phyloP scores from a whole-genome alignment of 176 grass and related monocot genomes.

The Zoysia pacifica region DNA sequence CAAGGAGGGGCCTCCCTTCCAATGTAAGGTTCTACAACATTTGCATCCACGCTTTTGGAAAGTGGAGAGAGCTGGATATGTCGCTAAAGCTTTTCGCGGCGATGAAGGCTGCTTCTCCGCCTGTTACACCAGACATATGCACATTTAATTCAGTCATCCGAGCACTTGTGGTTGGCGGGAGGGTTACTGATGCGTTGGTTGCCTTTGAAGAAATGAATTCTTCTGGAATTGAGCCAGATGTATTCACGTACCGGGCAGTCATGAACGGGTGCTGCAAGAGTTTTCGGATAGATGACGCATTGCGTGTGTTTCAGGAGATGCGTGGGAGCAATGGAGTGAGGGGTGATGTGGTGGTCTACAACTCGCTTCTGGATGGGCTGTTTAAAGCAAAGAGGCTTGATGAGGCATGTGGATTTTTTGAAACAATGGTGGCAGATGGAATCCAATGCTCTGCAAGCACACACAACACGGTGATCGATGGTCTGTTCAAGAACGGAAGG shows the following conservation, averaged over 20 bases:
- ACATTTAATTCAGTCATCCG: constrained; percentile 81
- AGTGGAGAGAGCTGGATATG: constrained; percentile 59
- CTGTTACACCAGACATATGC: constrained; percentile 61
- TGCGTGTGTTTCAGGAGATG: constrained; percentile 78
- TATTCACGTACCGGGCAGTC: constrained; percentile 62
- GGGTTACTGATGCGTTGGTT: constrained; percentile 52
- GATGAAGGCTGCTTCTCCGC: constrained; percentile 58
- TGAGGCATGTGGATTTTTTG: constrained; percentile 78
- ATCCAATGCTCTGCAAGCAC: constrained; percentile 70
- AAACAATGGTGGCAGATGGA: constrained; percentile 79
- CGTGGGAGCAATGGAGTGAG: constrained; percentile 41
- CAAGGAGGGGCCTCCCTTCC: constrained; percentile 51
- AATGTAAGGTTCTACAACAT: constrained; percentile 75
- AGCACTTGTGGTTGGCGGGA: constrained; percentile 53
- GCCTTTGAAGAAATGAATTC: constrained; percentile 71
- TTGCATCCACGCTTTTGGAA: constrained; percentile 79
- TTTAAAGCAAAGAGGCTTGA: constrained; percentile 84
- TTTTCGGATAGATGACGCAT: constrained; percentile 66
- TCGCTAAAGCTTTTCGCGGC: constrained; percentile 61
- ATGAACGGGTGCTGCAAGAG: constrained; percentile 82
- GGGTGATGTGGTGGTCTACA: constrained; percentile 68
- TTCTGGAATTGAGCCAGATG: constrained; percentile 54
- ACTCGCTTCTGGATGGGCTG: constrained; percentile 76
- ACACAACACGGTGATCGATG: constrained; percentile 80
- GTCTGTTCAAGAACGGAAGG: constrained; percentile 79